Evolutionary conservation across 306 rosid species (phyloP), one percentile per base, ranked within the genome.

Genomic region (Rubus idaeus): DNA sequence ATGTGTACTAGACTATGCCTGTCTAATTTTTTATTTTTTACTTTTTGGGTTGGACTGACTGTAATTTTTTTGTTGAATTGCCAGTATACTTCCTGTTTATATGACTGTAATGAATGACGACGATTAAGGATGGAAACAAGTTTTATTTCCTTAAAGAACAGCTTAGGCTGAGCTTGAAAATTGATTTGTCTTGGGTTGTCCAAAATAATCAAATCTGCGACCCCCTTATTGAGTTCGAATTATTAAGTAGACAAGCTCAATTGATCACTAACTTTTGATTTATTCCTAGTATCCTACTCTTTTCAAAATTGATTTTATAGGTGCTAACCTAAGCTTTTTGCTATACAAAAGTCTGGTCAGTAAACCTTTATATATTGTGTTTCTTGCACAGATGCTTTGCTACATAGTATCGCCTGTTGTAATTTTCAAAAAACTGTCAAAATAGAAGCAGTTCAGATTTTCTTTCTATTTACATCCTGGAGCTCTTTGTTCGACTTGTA

Each of bases 1-100:
- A 96, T 86, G 87, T 87, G 79, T 86, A 80, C 89, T 79, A 76
- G 88, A 79, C 89, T 85, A 68, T 81, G 76, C 35, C 18, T 73
- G 61, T 10, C 14, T 69, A 21, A 45, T 30, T 46, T 37, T 5
- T 8, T 26, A 26, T 57, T 57, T 21, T 30, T 30, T 30, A 30
- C 30, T 10, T 20, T 57, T 21, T 21, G 14, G 37, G 6, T 21
- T 57, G 63, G 63, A 57, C 12, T 57, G 37, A 14, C 20, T 63
- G 16, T 46, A 45, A 17, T 53, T 45, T 20, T 1, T 57, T 63
- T 57, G 64, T 65, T 51, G 55, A 37, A 20, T 51, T 51, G 21
- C 65, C 9, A 3, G 16, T 71, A 18, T 37, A 18, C 47, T 71
- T 9, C 10, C n/a, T 52, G 5, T 51, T 71, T 18, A 30, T 30